These are phyloP conservation scores for Boehmeria nivea DNA, from an alignment of 306 rosid species.

Conservation along the genomic window DNA sequence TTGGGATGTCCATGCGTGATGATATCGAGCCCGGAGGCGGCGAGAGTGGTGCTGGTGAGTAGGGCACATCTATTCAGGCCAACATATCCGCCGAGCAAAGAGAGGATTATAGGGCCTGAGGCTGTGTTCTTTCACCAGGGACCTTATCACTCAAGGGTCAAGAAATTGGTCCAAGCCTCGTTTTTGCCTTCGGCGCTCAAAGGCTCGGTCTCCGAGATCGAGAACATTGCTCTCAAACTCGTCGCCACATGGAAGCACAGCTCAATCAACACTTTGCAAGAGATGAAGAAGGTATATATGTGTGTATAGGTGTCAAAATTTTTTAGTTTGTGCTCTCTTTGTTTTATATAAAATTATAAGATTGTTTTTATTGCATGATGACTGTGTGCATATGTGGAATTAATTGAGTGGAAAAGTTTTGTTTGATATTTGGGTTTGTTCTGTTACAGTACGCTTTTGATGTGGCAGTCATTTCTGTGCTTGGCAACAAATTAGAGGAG, in stretches of 20 bases:
- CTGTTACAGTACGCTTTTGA: constrained; percentile 71
- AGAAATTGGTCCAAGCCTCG: constrained; percentile 55
- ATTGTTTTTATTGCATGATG: background rate
- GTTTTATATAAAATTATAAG: no score
- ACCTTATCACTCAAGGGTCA: constrained; percentile 63
- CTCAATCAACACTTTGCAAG: constrained; percentile 67
- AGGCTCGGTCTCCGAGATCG: constrained; percentile 55
- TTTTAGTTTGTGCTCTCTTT: background rate
- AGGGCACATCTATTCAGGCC: constrained; percentile 73
- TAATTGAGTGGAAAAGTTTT: background rate
- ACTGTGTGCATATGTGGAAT: constrained; percentile 10
- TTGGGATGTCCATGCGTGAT: constrained; percentile 87
- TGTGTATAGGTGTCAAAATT: background rate
- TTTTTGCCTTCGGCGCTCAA: constrained; percentile 53
- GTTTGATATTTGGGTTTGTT: background rate
- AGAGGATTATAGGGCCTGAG: constrained; percentile 71
- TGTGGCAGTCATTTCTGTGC: constrained; percentile 73
- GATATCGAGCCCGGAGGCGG: constrained; percentile 75
- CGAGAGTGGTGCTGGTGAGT: constrained; percentile 60
- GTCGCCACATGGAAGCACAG: constrained; percentile 55
- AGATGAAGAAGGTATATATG: constrained; percentile 70
- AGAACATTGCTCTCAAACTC: constrained; percentile 45
- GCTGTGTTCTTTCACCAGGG: constrained; percentile 88
- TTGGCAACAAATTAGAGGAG: constrained; percentile 50
- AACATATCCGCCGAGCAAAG: constrained; percentile 88